Percentiles rank a stretch among this genome's conserved stretches.
phyloP scores from a whole-genome alignment of 257 asterid species.

The Lithospermum erythrorhizon region DNA sequence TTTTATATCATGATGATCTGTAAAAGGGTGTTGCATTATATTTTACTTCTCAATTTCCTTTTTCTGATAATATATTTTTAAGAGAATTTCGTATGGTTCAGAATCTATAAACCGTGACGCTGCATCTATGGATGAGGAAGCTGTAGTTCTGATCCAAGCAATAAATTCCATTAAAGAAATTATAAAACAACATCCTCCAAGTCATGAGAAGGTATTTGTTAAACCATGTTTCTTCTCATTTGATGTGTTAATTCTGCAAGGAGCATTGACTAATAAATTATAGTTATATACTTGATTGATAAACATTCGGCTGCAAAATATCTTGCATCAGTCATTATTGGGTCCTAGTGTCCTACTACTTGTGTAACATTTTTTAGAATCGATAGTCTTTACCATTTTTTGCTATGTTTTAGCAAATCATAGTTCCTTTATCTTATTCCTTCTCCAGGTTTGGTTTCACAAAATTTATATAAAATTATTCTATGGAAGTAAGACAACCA shows the following conservation, averaged over 20 bases:
- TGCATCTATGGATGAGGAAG: slow-evolving; percentile 52
- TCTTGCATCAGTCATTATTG: neutral
- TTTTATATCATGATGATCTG: neutral
- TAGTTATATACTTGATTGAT: neutral
- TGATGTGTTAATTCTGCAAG: neutral
- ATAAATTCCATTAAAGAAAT: slow-evolving; percentile 74
- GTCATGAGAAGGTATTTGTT: slow-evolving; percentile 57
- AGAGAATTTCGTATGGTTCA: slow-evolving; percentile 22
- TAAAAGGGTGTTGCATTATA: slow-evolving; percentile 4
- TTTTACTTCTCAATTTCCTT: slow-evolving; percentile 8
- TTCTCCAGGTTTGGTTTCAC: neutral
- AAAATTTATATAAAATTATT: too few relatives aligned
- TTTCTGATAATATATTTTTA: slow-evolving; percentile 9
- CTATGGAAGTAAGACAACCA: neutral
- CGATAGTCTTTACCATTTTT: too few relatives aligned
- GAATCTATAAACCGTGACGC: slow-evolving; percentile 42
- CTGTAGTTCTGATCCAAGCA: slow-evolving; percentile 63
- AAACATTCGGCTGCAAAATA: neutral
- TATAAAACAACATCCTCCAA: slow-evolving; percentile 59
- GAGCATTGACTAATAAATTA: neutral
- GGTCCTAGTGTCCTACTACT: too few relatives aligned
- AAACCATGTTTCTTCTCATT: neutral
- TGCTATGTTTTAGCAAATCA: neutral
- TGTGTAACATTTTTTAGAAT: too few relatives aligned
- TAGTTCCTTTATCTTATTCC: neutral